A percentile compares a stretch with the other conserved stretches of the same genome.
Conservation (phyloP, 2,329 filamentous ascomycete species). For the Sarocladium brachiariae region DNA sequence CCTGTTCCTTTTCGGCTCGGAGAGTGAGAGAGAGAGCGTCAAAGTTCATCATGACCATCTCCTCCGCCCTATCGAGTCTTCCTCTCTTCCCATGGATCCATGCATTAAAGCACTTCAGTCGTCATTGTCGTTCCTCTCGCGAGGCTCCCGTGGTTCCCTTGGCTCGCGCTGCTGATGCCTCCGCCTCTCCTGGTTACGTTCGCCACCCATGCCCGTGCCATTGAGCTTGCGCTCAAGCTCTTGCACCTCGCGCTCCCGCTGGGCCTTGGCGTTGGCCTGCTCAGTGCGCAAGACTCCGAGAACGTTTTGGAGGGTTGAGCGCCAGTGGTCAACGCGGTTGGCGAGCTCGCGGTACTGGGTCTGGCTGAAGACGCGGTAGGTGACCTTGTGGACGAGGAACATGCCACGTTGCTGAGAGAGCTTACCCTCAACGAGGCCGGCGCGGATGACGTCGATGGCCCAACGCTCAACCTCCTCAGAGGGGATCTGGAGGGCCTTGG, state of each 20-base stretch:
- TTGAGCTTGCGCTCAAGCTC: conserved; percentile 63
- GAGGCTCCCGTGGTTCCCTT: conserved; percentile 14
- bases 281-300: conserved; percentile 71
- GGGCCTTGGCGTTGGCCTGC: conserved; percentile 69
- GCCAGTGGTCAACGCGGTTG: conserved; percentile 86
- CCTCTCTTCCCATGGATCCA: background rate
- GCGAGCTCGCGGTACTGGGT: conserved; percentile 97
- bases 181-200: conserved; percentile 15
- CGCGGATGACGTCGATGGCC: conserved; percentile 97
- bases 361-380: conserved; percentile 93
- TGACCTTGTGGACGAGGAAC: conserved; percentile 92
- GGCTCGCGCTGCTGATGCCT: conserved; percentile 27
- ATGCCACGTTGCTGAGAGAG: conserved; percentile 87
- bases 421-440: conserved; percentile 92
- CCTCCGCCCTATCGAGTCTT: conserved; percentile 2
- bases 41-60: conserved; percentile 10
- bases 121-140: conserved; percentile 48
- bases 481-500: conserved; percentile 77
- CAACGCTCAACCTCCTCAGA: conserved; percentile 88
- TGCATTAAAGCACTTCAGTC: conserved; percentile 32
- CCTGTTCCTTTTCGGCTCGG: too few species aligned
- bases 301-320: conserved; percentile 71
- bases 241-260: conserved; percentile 70
- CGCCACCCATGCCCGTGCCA: conserved; percentile 30
- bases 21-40: background rate